These are phyloP conservation scores for Linnemannia zychae DNA, from an alignment of 192 early-diverging fungal species.

Conservation along the genomic window DNA sequence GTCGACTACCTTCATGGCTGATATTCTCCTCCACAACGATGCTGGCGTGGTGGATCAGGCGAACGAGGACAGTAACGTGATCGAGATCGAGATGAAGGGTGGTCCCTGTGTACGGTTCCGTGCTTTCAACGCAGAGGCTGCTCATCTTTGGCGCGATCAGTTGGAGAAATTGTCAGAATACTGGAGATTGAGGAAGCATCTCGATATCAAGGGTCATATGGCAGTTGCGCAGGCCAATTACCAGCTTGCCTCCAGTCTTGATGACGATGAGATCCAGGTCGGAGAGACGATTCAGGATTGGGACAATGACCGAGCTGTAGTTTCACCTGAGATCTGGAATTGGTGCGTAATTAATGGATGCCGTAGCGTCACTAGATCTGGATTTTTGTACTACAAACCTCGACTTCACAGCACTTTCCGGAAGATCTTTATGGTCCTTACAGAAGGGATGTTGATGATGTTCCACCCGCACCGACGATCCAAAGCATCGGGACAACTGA, in stretches of 20 bases:
- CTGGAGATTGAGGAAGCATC: conserved; percentile 37
- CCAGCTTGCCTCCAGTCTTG: conserved; percentile 27
- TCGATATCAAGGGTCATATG: conserved; percentile 42
- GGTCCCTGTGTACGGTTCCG: conserved; percentile 45
- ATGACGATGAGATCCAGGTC: conserved; percentile 39
- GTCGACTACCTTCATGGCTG: conserved; percentile 30
- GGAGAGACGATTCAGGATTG: conserved; percentile 39
- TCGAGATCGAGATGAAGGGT: conserved; percentile 48
- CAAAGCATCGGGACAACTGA: conserved; percentile 19
- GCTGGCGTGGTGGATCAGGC: conserved; percentile 9
- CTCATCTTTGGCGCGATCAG: conserved; percentile 42
- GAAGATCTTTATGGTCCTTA: conserved; percentile 54
- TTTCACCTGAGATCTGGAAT: conserved; percentile 49
- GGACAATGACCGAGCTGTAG: conserved; percentile 42
- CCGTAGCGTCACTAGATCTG: conserved; percentile 53
- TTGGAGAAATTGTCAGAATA: conserved; percentile 43
- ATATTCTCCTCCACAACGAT: conserved; percentile 25
- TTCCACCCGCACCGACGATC: conserved; percentile 45
- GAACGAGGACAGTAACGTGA: conserved; percentile 37
- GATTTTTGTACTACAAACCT: conserved; percentile 52
- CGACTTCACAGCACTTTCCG: conserved; percentile 35
- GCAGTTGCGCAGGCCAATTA: conserved; percentile 23
- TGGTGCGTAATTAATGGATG: conserved; percentile 60
- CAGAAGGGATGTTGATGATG: conserved; percentile 40
- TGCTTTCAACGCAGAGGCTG: conserved; percentile 43